These are phyloP conservation scores for Diaporthe batatas DNA, from an alignment of 2,329 filamentous ascomycete genomes.

Conservation along the genomic window DNA sequence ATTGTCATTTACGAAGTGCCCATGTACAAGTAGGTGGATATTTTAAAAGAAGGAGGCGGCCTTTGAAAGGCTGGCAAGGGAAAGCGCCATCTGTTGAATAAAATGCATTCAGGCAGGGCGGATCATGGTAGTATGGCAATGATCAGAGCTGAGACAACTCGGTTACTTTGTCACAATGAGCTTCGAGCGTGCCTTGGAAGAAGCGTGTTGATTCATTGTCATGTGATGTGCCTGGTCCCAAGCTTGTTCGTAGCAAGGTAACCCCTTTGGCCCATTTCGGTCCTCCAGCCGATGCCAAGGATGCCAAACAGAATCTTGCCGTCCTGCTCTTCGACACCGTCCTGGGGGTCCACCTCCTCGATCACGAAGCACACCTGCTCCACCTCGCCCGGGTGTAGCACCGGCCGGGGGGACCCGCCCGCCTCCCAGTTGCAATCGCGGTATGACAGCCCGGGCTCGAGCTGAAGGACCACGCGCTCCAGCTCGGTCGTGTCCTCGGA, in stretches of 20 bases:
- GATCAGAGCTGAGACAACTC: constrained; percentile 28
- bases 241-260: constrained; percentile 90
- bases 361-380: constrained; percentile 76
- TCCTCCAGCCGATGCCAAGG: constrained; percentile 88
- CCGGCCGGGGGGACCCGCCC: constrained; percentile 60
- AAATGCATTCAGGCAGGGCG: constrained; percentile 27
- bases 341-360: constrained; percentile 56
- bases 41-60: constrained; percentile 29
- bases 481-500: constrained; percentile 86
- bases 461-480: constrained; percentile 72
- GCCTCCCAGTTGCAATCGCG: constrained; percentile 70
- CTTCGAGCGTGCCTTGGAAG: not conserved
- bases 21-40: constrained; percentile 41
- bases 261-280: constrained; percentile 89
- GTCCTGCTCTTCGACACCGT: constrained; percentile 66
- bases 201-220: not conserved
- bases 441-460: constrained; percentile 64
- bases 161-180: constrained; percentile 15
- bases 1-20: constrained; percentile 38
- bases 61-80: constrained; percentile 18
- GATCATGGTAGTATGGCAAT: constrained; percentile 28
- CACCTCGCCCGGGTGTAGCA: constrained; percentile 73
- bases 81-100: constrained; percentile 35
- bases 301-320: constrained; percentile 80
- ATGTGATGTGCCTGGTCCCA: constrained; percentile 58